Evolutionary conservation across 495 filamentous ascomycete species (phyloP).

Genomic region (Hypoxylon trugodes): DNA sequence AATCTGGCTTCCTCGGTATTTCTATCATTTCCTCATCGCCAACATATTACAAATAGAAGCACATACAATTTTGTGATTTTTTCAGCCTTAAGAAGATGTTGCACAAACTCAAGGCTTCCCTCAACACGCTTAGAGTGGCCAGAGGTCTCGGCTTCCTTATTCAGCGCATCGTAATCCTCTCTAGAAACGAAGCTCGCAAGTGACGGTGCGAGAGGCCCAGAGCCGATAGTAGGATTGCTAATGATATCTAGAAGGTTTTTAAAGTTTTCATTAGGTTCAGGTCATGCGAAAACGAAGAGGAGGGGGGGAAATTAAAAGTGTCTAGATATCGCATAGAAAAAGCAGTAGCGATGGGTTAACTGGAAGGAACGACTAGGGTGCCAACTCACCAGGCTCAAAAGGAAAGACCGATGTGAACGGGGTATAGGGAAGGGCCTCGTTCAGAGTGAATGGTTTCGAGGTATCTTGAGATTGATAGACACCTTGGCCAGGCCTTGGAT

Average conservation of each 20-base stretch:
- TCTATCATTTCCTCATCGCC: neutral
- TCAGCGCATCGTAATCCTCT: slow-evolving; percentile 58
- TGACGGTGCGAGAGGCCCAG: slow-evolving; percentile 57
- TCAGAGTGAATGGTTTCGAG: slow-evolving; percentile 62
- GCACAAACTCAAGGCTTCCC: slow-evolving; percentile 68
- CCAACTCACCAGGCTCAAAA: slow-evolving; percentile 76
- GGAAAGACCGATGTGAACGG: slow-evolving; percentile 90
- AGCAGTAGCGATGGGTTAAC: neutral
- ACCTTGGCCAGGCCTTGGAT: slow-evolving; percentile 15
- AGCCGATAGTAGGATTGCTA: slow-evolving; percentile 69
- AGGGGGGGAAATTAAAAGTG: slow-evolving; percentile 6
- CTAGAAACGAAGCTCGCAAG: slow-evolving; percentile 53
- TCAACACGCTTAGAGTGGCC: slow-evolving; percentile 52
- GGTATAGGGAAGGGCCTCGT: slow-evolving; percentile 90
- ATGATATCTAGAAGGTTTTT: slow-evolving; percentile 65
- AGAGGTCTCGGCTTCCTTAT: slow-evolving; percentile 57
- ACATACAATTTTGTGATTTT: slow-evolving; percentile 78
- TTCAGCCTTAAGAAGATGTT: slow-evolving; percentile 71
- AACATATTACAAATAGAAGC: neutral
- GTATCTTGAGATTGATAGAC: slow-evolving; percentile 25
- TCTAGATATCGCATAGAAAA: neutral
- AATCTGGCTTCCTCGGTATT: neutral
- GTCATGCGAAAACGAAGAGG: slow-evolving; percentile 14
- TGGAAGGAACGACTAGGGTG: slow-evolving; percentile 46
- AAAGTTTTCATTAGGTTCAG: slow-evolving; percentile 28